Percentiles rank a stretch among this genome's conserved stretches.
Conservation (phyloP, 331 rosid species). For the Spiraea crenata region DNA sequence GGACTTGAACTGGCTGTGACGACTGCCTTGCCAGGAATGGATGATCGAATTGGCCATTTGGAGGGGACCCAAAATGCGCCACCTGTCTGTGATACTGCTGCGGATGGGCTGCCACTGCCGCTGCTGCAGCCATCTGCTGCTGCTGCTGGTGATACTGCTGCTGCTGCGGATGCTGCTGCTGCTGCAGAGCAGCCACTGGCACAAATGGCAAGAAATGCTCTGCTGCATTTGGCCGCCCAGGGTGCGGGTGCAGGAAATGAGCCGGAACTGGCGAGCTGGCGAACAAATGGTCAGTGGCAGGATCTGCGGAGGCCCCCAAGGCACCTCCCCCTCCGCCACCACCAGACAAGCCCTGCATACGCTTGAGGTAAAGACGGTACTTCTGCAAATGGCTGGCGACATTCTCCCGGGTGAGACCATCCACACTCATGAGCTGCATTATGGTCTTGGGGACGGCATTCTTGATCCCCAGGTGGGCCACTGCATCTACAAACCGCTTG, state of each 20-base stretch:
- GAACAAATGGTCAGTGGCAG: conserved; percentile 85
- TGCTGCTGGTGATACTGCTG: conserved; percentile 59
- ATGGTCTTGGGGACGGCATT: conserved; percentile 98
- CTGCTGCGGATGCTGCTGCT: conserved; percentile 65
- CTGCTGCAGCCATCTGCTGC: conserved; percentile 53
- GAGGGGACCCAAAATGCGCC: conserved; percentile 84
- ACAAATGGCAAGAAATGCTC: conserved; percentile 88
- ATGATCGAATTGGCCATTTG: conserved; percentile 88
- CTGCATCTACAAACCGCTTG: conserved; percentile 92
- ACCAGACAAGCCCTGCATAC: conserved; percentile 76
- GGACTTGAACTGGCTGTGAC: conserved; percentile 57
- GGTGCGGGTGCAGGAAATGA: conserved; percentile 66
- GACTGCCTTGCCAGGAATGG: conserved; percentile 71
- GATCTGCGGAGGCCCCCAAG: conserved; percentile 35
- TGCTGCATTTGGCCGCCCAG: conserved; percentile 46
- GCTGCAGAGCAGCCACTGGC: conserved; percentile 62
- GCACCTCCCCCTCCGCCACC: conserved; percentile 47
- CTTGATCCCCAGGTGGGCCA: conserved; percentile 92
- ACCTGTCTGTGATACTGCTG: conserved; percentile 82
- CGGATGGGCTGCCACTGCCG: conserved; percentile 39
- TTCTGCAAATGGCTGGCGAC: conserved; percentile 96
- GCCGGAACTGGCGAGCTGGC: conserved; percentile 94
- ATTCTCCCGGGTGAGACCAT: conserved; percentile 92
- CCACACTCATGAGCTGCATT: conserved; percentile 99
- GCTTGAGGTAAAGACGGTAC: conserved; percentile 87